Evolutionary conservation across 495 filamentous ascomycete genomes (phyloP), one percentile per base, ranked within the genome.

Genomic region (Xylaria palmicola): DNA sequence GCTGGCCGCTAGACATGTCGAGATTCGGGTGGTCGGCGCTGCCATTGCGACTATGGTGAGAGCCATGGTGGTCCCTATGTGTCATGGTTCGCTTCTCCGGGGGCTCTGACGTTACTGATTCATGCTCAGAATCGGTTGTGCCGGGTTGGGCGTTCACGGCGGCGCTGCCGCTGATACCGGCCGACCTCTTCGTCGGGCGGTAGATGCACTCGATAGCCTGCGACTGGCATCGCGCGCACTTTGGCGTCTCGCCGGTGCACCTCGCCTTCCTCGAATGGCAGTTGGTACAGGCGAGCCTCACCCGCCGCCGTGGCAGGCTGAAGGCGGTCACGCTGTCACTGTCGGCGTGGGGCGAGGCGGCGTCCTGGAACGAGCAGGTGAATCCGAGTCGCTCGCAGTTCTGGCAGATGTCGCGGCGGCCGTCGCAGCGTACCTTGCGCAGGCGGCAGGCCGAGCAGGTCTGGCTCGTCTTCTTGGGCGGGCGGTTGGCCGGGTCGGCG

Each of bases 361-460:
- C 62, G 50, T 78, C 77, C 56, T 79, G 75, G 59, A 79, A 81
- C n/a, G 77, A 77, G 53, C 79, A 81, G 37, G 68, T 68, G 56
- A 81, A 79, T 36, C 76, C 77, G 10, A 81, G 72, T 9, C 79
- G 79, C 52, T 80, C 76, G 65, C 79, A 81, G 68, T 79, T 80
- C 62, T 74, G 71, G 60, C 79, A 81, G 52, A 74, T 65, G 17
- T 68, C 71, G 13, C 72, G 77, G 0, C 73, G 73, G 10, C 79
- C 79, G 51, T 81, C 78, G 65, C 79, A 81, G 24, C 78, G 77
- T 15, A 81, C 79, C 66, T 81, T 81, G 60, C 79, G 77, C 27
- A 74, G 72, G 12, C 79, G 76, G 59, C 79, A 81, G 8, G 78
- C 77, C 58, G 75, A 69, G 63, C 78, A 80, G 27, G 78, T 81